These are phyloP conservation scores for Isoetes taiwanensis DNA, from an alignment of 75 land plant species.

Conservation along the genomic window DNA sequence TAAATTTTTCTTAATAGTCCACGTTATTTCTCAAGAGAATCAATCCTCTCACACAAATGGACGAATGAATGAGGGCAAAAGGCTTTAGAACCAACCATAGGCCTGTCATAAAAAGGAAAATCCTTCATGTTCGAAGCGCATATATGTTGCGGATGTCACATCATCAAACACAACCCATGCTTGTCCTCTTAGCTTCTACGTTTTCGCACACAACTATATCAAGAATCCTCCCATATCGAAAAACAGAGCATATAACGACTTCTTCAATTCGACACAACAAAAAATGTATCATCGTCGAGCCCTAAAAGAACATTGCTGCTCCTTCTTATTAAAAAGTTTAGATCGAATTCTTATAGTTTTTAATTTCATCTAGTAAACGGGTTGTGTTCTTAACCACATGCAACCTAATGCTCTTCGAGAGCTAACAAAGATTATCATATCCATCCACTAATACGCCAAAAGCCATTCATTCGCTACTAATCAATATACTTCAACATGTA, in stretches of 20 bases:
- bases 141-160: conserved; percentile 62
- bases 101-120: conserved; percentile 91
- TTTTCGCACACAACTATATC: conserved; percentile 82
- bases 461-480: not conserved
- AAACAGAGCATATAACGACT: conserved; percentile 73
- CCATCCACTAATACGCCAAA: not conserved
- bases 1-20: conserved; percentile 9
- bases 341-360: no score
- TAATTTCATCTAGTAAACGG: not conserved
- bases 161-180: conserved; percentile 97
- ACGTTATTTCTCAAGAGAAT: not conserved
- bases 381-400: not conserved
- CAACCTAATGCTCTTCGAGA: not conserved
- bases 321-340: no score
- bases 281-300: not conserved
- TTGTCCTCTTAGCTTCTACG: conserved; percentile 83
- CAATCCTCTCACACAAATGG: not conserved
- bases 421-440: not conserved
- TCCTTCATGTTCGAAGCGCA: conserved; percentile 86
- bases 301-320: no score
- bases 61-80: not conserved
- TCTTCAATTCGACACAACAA: conserved; percentile 52
- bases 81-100: conserved; percentile 85
- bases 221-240: conserved; percentile 82
- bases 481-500: not conserved